Evolutionary conservation across 768 basidiomycete genomes (phyloP).

Genomic region (Hericium alpestre): DNA sequence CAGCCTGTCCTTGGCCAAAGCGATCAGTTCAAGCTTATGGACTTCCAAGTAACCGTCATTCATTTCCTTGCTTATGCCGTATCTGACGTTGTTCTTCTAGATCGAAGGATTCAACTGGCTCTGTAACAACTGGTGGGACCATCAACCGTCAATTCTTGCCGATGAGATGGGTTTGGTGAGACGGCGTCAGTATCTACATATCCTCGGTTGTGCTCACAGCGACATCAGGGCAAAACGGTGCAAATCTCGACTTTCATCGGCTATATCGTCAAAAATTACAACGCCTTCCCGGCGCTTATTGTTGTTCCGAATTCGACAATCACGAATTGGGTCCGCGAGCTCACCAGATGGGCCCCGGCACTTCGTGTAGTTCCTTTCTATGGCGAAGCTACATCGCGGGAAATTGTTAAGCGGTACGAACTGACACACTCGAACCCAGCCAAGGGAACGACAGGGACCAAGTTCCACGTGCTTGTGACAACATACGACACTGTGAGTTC

Average conservation of each 20-base stretch:
- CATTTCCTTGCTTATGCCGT: neutral
- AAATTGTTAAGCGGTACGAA: constrained; percentile 75
- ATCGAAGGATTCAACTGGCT: constrained; percentile 80
- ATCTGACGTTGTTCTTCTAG: constrained; percentile 23
- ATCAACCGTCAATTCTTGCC: constrained; percentile 79
- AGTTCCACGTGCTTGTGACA: constrained; percentile 84
- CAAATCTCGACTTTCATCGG: constrained; percentile 83
- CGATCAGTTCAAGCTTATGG: constrained; percentile 60
- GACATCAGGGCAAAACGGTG: constrained; percentile 73
- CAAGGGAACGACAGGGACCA: constrained; percentile 38
- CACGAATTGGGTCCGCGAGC: constrained; percentile 91
- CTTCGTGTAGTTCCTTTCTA: constrained; percentile 76
- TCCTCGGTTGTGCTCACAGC: neutral
- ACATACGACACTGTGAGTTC: constrained; percentile 80
- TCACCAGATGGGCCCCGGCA: constrained; percentile 74
- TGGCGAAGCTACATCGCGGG: constrained; percentile 70
- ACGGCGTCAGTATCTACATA: neutral
- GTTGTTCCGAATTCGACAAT: constrained; percentile 96
- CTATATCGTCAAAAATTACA: constrained; percentile 40
- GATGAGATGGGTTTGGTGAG: constrained; percentile 94
- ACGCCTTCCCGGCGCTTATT: constrained; percentile 72
- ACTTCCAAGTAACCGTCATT: constrained; percentile 58
- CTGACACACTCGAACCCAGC: constrained; percentile 44
- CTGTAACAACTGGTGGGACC: constrained; percentile 80
- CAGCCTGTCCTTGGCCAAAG: constrained; percentile 64